Percentiles rank a stretch among this genome's conserved stretches.
Conservation (phyloP, 805 yeast genomes). For the Kluyveromyces nonfermentans region DNA sequence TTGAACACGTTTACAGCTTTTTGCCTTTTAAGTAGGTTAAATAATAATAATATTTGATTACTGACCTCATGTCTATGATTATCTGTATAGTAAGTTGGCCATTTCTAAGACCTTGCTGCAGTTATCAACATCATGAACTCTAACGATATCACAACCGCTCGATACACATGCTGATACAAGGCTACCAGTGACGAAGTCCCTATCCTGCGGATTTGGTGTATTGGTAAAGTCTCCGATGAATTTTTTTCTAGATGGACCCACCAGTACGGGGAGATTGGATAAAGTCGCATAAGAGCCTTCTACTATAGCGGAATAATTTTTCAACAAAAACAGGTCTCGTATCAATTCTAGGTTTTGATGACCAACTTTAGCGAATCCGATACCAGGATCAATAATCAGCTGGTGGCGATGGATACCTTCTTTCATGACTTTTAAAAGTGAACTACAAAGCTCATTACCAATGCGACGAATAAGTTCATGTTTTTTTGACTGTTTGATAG, state of each 20-base stretch:
- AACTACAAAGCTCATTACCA: conserved; percentile 52
- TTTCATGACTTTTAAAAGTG: conserved; percentile 45
- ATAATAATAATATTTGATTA: not conserved
- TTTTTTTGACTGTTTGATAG: conserved; percentile 9
- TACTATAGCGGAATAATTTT: conserved; percentile 35
- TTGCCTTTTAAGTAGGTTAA: not conserved
- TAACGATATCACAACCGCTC: conserved; percentile 65
- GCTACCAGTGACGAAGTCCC: conserved; percentile 72
- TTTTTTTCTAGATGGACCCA: conserved; percentile 85
- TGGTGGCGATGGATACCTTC: conserved; percentile 83
- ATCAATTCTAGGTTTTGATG: conserved; percentile 61
- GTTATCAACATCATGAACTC: conserved; percentile 78
- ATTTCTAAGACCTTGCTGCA: conserved; percentile 44
- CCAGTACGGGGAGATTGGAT: conserved; percentile 48
- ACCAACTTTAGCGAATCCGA: conserved; percentile 89
- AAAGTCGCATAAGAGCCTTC: conserved; percentile 23
- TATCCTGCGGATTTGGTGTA: conserved; percentile 44
- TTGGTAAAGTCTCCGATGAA: conserved; percentile 72
- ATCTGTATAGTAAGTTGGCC: conserved; percentile 52
- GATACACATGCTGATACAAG: conserved; percentile 65
- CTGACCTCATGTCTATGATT: not conserved
- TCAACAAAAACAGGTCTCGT: conserved; percentile 37
- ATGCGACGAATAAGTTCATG: conserved; percentile 40
- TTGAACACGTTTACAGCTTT: not conserved
- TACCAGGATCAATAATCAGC: conserved; percentile 84